phyloP scores from a whole-genome alignment of 805 yeast species.

The Cyberlindnera subsufficiens region DNA sequence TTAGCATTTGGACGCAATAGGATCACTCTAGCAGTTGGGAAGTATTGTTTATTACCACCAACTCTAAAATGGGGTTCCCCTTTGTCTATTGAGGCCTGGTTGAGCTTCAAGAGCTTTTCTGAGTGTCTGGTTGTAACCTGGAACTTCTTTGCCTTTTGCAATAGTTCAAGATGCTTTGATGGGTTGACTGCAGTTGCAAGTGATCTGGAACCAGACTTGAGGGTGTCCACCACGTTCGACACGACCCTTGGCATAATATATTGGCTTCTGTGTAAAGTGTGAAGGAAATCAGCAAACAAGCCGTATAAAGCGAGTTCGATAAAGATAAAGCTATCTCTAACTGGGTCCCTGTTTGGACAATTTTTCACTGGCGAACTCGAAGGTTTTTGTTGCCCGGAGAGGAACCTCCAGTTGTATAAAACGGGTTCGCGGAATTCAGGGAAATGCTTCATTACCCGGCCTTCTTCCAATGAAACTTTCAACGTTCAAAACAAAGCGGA shows the following conservation, averaged over 20 bases:
- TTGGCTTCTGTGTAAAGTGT: background rate
- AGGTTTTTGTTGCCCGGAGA: too few species aligned
- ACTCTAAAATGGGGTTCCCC: slow-evolving; percentile 77
- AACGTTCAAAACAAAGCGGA: slow-evolving; percentile 1
- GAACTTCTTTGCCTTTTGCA: slow-evolving; percentile 15
- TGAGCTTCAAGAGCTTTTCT: slow-evolving; percentile 20
- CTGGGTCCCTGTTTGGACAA: too few species aligned
- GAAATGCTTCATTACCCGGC: too few species aligned
- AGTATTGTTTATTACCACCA: slow-evolving; percentile 71
- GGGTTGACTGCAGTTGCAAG: slow-evolving; percentile 25
- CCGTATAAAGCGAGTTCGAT: too few species aligned
- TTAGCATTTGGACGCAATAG: slow-evolving; percentile 89
- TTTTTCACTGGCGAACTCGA: too few species aligned
- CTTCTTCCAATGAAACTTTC: too few species aligned
- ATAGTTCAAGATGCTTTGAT: slow-evolving; percentile 7
- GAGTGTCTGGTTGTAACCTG: slow-evolving; percentile 20
- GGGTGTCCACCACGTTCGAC: slow-evolving; percentile 7
- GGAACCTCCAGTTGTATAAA: too few species aligned
- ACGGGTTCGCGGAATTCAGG: too few species aligned
- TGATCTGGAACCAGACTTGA: slow-evolving; percentile 20
- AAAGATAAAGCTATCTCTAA: too few species aligned
- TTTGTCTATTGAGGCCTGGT: slow-evolving; percentile 43
- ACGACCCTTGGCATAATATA: slow-evolving; percentile 21
- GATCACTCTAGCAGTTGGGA: slow-evolving; percentile 81
- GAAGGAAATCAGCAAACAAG: background rate